These are phyloP conservation scores for Neurospora sublineolata DNA, from an alignment of 495 filamentous ascomycete species.

Conservation along the genomic window DNA sequence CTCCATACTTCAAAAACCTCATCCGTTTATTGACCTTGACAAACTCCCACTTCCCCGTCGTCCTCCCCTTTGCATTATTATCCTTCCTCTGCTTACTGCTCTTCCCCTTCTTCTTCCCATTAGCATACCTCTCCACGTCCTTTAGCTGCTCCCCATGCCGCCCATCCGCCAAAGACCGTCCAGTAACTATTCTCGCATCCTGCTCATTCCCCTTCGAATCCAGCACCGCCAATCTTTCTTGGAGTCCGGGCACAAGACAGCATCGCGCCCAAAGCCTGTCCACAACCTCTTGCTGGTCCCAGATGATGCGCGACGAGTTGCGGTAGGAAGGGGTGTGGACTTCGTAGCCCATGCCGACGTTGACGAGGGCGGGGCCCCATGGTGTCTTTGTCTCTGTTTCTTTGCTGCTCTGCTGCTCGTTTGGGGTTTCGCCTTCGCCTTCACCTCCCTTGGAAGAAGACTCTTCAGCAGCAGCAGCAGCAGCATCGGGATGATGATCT, in stretches of 20 bases:
- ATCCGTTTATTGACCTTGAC: slow-evolving; percentile 52
- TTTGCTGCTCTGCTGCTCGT: neutral
- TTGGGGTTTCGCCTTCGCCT: neutral
- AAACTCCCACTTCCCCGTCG: slow-evolving; percentile 36
- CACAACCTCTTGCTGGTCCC: slow-evolving; percentile 51
- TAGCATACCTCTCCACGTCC: slow-evolving; percentile 1
- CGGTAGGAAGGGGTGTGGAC: slow-evolving; percentile 42
- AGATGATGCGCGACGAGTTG: slow-evolving; percentile 66
- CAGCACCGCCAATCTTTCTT: slow-evolving; percentile 12
- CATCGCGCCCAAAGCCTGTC: slow-evolving; percentile 49
- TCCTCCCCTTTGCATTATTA: neutral
- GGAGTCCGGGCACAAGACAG: slow-evolving; percentile 17
- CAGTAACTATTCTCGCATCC: neutral
- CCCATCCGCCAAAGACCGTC: neutral
- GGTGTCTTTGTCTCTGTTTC: slow-evolving; percentile 6
- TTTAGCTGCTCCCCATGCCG: neutral
- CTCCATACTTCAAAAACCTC: neutral
- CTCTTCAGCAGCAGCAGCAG: too few relatives aligned
- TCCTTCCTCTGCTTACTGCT: neutral
- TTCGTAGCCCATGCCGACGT: slow-evolving; percentile 52
- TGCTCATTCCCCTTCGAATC: neutral
- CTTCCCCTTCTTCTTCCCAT: neutral
- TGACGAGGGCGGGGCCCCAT: slow-evolving; percentile 60
- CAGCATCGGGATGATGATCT: neutral
- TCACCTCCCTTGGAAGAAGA: neutral